Evolutionary conservation across 169 alveolate species (phyloP).

Genomic region (Perkinsus marinus): DNA sequence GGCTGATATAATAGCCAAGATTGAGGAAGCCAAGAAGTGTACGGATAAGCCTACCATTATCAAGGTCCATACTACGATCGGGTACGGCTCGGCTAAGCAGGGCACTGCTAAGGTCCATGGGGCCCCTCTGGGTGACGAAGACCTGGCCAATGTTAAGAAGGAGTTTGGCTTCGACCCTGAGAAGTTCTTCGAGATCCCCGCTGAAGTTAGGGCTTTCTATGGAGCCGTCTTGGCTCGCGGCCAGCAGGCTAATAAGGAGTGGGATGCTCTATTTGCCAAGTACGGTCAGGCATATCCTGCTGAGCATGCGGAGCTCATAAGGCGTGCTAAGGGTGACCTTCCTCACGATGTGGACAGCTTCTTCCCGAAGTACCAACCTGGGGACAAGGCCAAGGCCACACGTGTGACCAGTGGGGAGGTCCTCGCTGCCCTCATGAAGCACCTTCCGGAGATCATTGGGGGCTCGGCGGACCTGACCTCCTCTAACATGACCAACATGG

Average conservation of each 20-base stretch:
- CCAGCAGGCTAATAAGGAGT: constrained; percentile 22
- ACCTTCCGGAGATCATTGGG: constrained; percentile 35
- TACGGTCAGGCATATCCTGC: constrained; percentile 16
- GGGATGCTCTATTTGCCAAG: constrained; percentile 19
- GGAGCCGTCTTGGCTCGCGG: constrained; percentile 7
- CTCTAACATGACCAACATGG: constrained; percentile 24
- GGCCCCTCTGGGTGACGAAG: constrained; percentile 26
- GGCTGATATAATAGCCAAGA: constrained; percentile 14
- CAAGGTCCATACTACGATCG: constrained; percentile 35
- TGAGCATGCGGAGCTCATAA: constrained; percentile 20
- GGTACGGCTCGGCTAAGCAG: constrained; percentile 38
- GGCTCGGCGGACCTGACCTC: constrained; percentile 40
- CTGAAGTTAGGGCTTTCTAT: constrained; percentile 16
- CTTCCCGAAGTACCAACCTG: constrained; percentile 15
- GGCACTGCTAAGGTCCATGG: constrained; percentile 32
- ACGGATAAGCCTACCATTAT: constrained; percentile 35
- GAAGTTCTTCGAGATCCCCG: constrained; percentile 24
- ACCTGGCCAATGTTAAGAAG: constrained; percentile 17
- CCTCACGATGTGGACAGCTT: constrained; percentile 19
- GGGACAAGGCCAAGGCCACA: constrained; percentile 21
- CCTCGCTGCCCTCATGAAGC: constrained; percentile 18
- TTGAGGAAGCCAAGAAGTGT: constrained; percentile 21
- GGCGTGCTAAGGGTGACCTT: constrained; percentile 14
- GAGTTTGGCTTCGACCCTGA: constrained; percentile 27
- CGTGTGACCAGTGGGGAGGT: constrained; percentile 26